A percentile compares a stretch with the other conserved stretches of the same genome.
These are phyloP conservation scores for Tarenaya hassleriana DNA, from an alignment of 345 rosid species.

Conservation along the genomic window DNA sequence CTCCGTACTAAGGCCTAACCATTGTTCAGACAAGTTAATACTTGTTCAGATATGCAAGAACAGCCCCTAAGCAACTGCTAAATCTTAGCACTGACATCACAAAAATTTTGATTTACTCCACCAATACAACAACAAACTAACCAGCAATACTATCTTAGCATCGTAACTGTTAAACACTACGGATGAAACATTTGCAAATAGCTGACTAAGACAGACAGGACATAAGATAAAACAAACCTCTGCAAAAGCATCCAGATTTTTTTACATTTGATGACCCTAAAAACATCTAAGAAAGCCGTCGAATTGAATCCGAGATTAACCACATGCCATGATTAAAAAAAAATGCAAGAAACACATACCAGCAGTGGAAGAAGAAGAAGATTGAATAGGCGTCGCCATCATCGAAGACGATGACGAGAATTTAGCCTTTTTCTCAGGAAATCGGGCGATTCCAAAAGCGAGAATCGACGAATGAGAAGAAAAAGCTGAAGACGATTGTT, in stretches of 20 bases:
- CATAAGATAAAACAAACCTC: too few relatives aligned
- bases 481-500: conserved; percentile 2
- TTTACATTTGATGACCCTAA: conserved; percentile 2
- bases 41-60: neutral
- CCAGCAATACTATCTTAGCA: too few relatives aligned
- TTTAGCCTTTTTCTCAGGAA: conserved; percentile 16
- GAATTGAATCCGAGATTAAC: neutral
- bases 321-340: neutral
- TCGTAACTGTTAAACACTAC: too few relatives aligned
- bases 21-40: too few relatives aligned
- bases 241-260: neutral
- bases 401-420: conserved; percentile 25
- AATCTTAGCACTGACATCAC: too few relatives aligned
- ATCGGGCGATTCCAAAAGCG: conserved; percentile 11
- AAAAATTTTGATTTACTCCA: neutral
- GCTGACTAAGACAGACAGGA: neutral
- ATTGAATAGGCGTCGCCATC: conserved; percentile 39
- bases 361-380: conserved; percentile 40
- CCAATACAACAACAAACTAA: neutral
- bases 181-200: too few relatives aligned
- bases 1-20: neutral
- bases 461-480: conserved; percentile 17
- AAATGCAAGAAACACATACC: conserved; percentile 33
- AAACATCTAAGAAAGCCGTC: conserved; percentile 11
- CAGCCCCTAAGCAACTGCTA: neutral